phyloP scores from a whole-genome alignment of 2,329 filamentous ascomycete genomes.

The Hypoxylon sp. region DNA sequence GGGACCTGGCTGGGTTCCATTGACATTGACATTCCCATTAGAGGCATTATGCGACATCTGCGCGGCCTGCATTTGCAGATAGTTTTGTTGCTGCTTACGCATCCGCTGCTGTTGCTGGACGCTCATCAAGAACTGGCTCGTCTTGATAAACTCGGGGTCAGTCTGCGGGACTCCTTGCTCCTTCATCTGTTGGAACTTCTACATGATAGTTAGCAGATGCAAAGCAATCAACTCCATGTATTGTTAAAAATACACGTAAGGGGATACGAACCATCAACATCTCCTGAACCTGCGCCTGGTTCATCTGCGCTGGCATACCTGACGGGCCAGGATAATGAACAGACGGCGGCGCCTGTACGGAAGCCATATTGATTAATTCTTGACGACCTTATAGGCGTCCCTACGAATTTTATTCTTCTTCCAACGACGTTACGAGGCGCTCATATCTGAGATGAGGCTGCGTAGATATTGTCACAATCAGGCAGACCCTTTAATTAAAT shows the following conservation, averaged over 20 bases:
- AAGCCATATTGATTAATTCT: constrained; percentile 70
- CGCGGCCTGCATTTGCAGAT: constrained; percentile 55
- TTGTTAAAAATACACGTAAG: constrained; percentile 18
- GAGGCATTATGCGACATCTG: constrained; percentile 62
- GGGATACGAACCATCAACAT: constrained; percentile 64
- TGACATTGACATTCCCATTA: constrained; percentile 65
- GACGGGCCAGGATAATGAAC: constrained; percentile 70
- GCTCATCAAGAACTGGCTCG: constrained; percentile 75
- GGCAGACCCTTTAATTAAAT: too few species aligned
- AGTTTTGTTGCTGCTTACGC: constrained; percentile 66
- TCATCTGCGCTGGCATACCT: constrained; percentile 72
- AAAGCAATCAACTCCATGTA: neutral
- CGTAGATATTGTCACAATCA: too few species aligned
- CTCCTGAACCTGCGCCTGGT: constrained; percentile 80
- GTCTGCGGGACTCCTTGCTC: constrained; percentile 79
- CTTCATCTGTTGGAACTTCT: constrained; percentile 94
- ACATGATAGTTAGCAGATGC: constrained; percentile 47
- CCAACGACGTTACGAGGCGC: constrained; percentile 37
- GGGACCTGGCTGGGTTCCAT: constrained; percentile 51
- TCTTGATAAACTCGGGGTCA: constrained; percentile 89
- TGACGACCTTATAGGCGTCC: constrained; percentile 31
- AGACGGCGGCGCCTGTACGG: constrained; percentile 75
- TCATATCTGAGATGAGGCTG: constrained; percentile 43
- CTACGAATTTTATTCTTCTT: constrained; percentile 35
- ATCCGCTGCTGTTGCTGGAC: constrained; percentile 73